phyloP scores from a whole-genome alignment of 192 early-diverging fungal species.

The Coemansia sp. region DNA sequence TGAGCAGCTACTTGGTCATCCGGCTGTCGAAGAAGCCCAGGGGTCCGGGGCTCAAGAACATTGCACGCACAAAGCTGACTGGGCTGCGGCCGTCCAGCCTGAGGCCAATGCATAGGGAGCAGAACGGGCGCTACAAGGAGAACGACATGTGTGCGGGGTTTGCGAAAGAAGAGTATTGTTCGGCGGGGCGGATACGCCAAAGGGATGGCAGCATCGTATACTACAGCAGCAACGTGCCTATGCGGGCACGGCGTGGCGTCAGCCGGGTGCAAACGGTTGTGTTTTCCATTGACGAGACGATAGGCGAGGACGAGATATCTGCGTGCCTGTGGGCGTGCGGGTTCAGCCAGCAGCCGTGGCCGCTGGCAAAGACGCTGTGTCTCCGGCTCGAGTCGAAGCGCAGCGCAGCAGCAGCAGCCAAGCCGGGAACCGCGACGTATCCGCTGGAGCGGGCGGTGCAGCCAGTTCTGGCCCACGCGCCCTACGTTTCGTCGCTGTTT shows the following conservation, averaged over 20 bases:
- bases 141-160: neutral
- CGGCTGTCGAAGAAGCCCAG: constrained; percentile 12
- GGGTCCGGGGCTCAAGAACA: neutral
- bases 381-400: constrained; percentile 23
- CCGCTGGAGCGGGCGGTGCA: constrained; percentile 15
- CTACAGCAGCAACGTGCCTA: constrained; percentile 23
- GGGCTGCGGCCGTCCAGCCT: constrained; percentile 6
- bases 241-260: constrained; percentile 10
- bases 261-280: constrained; percentile 27
- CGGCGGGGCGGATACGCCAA: constrained; percentile 15
- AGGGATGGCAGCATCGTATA: constrained; percentile 16
- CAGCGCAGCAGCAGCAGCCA: neutral
- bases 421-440: neutral
- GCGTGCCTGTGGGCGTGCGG: constrained; percentile 13
- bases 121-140: neutral
- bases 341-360: constrained; percentile 17
- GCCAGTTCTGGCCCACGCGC: constrained; percentile 20
- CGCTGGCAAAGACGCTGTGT: constrained; percentile 16
- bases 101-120: neutral
- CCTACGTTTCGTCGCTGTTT: constrained; percentile 19
- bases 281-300: constrained; percentile 16
- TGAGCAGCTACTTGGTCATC: constrained; percentile 25
- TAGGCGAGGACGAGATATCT: constrained; percentile 14
- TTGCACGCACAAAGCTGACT: constrained; percentile 11
- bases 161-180: neutral